Base-by-base conservation (phyloP, 2,329 filamentous ascomycete genomes). In the Colletotrichum melonis region DNA sequence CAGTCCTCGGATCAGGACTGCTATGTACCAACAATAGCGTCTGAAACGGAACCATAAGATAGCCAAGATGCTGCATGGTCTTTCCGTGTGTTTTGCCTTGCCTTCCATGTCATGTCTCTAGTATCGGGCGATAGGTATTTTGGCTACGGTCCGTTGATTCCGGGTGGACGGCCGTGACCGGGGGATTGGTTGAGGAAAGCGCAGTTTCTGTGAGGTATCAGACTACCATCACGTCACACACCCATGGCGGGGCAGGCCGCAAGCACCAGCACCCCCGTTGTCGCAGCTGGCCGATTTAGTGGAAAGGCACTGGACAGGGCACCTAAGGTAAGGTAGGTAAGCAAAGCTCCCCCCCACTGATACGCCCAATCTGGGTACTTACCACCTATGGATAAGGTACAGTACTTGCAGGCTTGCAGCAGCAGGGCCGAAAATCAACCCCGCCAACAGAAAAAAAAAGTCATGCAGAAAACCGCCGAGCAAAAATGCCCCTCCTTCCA, bases 361-460 rank as follows among this genome's bases (percentile, higher is more conserved):
- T 63, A 67, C 64, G 49, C 46, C 16, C 22, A 54, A 49, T 49
- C 42, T 49, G 4, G 6, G 9, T 35, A 35, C 4, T 4, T 35
- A 35, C 11, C 32, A 35, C 11, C 32, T 11, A 35, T 35, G 32
- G 32, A 35, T 35, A 35, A 35, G 32, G 32, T 35, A 12, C 32
- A n/a, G 42, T 32, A 9, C 3, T 19, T n/a, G 42, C 19, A 49
- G 42, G 42, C 19, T n/a, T 46, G 42, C 42, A 19, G 11, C 60
- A 35, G 52, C 42, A 63, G 62, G 30, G 30, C 52, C 62, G 46
- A 24, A 68, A 46, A 59, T 66, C 67, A 60, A 72, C 67, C 74
- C 76, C 76, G 76, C 78, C 77, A 78, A 78, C 70, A 76, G 75
- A 56, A 69, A 24, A 71, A 69, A 72, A 73, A 73, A 26, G 56